A percentile compares a stretch with the other conserved stretches of the same genome.
These are phyloP conservation scores for Colletotrichum lindemuthianum DNA, from an alignment of 2,329 filamentous ascomycete genomes.

Conservation along the genomic window DNA sequence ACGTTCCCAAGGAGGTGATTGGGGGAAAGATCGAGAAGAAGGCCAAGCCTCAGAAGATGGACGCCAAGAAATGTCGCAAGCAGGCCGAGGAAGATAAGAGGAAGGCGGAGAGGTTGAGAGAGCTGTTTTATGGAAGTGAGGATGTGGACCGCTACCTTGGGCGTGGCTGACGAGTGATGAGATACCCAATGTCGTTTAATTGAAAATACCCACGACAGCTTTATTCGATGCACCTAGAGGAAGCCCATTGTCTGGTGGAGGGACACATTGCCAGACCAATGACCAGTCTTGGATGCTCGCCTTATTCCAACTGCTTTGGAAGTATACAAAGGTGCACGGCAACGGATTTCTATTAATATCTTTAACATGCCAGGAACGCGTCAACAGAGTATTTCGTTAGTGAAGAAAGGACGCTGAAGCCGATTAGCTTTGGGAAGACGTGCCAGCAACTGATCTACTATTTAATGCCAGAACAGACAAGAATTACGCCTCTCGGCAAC, in stretches of 20 bases:
- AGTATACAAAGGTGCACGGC: no score
- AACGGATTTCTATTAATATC: no score
- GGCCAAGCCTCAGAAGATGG: slow-evolving; percentile 62
- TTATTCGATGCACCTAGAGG: background rate
- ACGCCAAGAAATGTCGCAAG: slow-evolving; percentile 76
- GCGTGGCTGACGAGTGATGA: slow-evolving; percentile 16
- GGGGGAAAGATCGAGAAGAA: slow-evolving; percentile 52
- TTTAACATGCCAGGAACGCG: no score
- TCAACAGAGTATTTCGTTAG: no score
- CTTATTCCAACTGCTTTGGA: no score
- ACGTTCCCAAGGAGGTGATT: slow-evolving; percentile 50
- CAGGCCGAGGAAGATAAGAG: slow-evolving; percentile 69
- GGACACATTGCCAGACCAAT: background rate
- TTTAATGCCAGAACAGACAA: background rate
- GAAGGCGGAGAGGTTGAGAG: slow-evolving; percentile 70
- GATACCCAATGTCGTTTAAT: slow-evolving; percentile 10
- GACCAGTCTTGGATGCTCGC: background rate
- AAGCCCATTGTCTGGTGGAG: background rate
- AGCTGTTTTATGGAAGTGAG: slow-evolving; percentile 79
- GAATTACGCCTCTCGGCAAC: background rate
- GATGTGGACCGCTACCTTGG: slow-evolving; percentile 81
- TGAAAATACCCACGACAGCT: background rate
- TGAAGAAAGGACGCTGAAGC: no score
- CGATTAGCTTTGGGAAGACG: no score
- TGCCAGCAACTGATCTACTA: background rate